phyloP scores from a whole-genome alignment of 192 early-diverging fungal genomes.

The Entomortierella beljakovae region DNA sequence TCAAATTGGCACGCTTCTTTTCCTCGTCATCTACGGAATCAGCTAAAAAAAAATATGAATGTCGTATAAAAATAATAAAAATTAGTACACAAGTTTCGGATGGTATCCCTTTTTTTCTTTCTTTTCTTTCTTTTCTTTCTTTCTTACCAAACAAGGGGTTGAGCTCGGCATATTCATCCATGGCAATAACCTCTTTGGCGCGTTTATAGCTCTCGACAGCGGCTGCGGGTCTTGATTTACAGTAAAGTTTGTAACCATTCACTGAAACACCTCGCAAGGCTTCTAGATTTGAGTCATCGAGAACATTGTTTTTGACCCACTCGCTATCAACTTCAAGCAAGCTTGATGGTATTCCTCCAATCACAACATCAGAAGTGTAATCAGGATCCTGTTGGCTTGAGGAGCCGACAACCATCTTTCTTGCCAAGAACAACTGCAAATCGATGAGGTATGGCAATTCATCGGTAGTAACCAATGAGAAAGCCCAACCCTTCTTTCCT shows the following conservation, averaged over 20 bases:
- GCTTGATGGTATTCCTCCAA: slow-evolving; percentile 81
- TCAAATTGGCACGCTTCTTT: slow-evolving; percentile 73
- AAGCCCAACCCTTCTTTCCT: slow-evolving; percentile 93
- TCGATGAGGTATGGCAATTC: slow-evolving; percentile 95
- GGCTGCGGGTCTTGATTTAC: slow-evolving; percentile 83
- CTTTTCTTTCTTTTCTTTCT: too few species aligned
- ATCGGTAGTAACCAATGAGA: slow-evolving; percentile 86
- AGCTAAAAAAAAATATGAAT: slow-evolving; percentile 10
- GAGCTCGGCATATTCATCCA: slow-evolving; percentile 70
- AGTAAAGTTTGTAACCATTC: slow-evolving; percentile 91
- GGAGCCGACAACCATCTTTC: slow-evolving; percentile 66
- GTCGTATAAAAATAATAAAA: not conserved
- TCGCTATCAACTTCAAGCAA: slow-evolving; percentile 79
- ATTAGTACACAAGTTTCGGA: slow-evolving; percentile 3
- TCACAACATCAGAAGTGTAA: slow-evolving; percentile 83
- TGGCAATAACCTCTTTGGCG: slow-evolving; percentile 84
- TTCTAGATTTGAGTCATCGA: slow-evolving; percentile 71
- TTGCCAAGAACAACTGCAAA: slow-evolving; percentile 90
- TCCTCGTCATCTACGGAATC: slow-evolving; percentile 66
- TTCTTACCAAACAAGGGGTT: slow-evolving; percentile 82
- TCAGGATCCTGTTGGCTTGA: slow-evolving; percentile 53
- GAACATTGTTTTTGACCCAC: slow-evolving; percentile 73
- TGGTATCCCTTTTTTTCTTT: too few species aligned
- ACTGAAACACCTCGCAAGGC: slow-evolving; percentile 71
- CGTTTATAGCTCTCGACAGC: slow-evolving; percentile 88